Conservation (phyloP, 1,284 basidiomycete genomes). For the Sporisorium exsertum region DNA sequence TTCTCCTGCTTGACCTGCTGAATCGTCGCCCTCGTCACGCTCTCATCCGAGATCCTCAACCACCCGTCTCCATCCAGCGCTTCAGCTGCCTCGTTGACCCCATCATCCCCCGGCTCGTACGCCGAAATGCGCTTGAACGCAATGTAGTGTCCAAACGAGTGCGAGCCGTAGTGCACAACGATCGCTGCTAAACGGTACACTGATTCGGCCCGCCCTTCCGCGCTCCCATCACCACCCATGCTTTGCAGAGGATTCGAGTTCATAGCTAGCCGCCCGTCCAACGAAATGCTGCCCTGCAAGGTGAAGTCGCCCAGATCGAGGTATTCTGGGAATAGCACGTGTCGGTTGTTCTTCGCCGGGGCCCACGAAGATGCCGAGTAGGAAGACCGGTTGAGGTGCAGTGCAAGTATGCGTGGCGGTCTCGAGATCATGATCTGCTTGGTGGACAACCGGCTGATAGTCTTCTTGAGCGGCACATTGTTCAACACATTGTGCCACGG, state of each 20-base stretch:
- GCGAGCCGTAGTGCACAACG: constrained; percentile 67
- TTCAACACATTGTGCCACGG: constrained; percentile 29
- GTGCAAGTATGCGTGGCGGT: constrained; percentile 54
- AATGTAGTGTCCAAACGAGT: constrained; percentile 67
- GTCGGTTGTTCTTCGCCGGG: constrained; percentile 64
- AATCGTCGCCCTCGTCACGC: constrained; percentile 46
- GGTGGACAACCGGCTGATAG: constrained; percentile 49
- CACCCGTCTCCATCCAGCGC: constrained; percentile 29
- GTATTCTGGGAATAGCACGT: constrained; percentile 59
- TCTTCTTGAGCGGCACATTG: constrained; percentile 39
- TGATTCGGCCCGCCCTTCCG: constrained; percentile 8
- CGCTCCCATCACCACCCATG: not conserved
- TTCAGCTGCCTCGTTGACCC: constrained; percentile 4
- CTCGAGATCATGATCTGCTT: constrained; percentile 67
- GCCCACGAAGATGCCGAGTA: constrained; percentile 50
- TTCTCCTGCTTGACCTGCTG: constrained; percentile 63
- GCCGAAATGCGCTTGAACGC: constrained; percentile 51
- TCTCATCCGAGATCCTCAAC: constrained; percentile 65
- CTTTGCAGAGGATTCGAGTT: constrained; percentile 5
- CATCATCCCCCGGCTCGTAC: not conserved
- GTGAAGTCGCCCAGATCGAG: constrained; percentile 58
- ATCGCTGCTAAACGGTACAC: constrained; percentile 56
- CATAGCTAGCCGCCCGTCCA: constrained; percentile 36
- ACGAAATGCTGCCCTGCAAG: constrained; percentile 47
- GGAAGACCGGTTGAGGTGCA: constrained; percentile 65